Base-by-base conservation (phyloP, 2,329 filamentous ascomycete genomes). In the Pyrenochaeta sp. region DNA sequence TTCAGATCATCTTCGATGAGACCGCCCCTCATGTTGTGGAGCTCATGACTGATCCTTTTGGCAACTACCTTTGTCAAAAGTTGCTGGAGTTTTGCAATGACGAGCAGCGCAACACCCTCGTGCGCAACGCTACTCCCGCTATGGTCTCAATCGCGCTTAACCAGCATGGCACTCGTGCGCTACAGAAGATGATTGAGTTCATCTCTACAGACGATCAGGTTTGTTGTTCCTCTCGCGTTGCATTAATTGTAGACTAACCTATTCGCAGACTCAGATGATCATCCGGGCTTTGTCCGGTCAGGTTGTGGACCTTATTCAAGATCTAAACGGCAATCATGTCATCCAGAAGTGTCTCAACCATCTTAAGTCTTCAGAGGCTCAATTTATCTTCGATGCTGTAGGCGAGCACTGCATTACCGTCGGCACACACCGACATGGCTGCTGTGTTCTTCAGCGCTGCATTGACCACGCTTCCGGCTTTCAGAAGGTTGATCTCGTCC, bases 151-250 rank as follows among this genome's bases (percentile, higher is more conserved):
- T 99, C 71, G 95, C 95, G 21, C 82, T 98, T 55, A 98, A 99
- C 78, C 94, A 97, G 79, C 95, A 99, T 75, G 95, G 95, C 64
- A 99, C 95, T 54, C 88, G 95, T 48, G 95, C 95, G 59, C 81
- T 99, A 54, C 95, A 99, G 81, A 99, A 98, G 84, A 99, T 99
- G 95, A 99, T 99, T 63, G 95, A 99, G 78, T 96, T 91, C 74
- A 91, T 99, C 69, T 90, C 89, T 46, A 96, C 91, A 21, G 84
- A 87, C 2, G 87, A 90, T 69, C 95, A 99, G 76, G 78, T 72
- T 15, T 51, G 63, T 77, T 7, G 15, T 15, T 14, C 43, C 43
- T 10, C 20, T 11, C 45, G 6, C 14, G 14, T 52, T 17, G 23
- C 20, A 6, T 6, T 27, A 5, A 15, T 7, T 21, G 23, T 29